A percentile compares a stretch with the other conserved stretches of the same genome.
phyloP scores from a whole-genome alignment of 1,139 yeast species.

The Pichia kudriavzevii region DNA sequence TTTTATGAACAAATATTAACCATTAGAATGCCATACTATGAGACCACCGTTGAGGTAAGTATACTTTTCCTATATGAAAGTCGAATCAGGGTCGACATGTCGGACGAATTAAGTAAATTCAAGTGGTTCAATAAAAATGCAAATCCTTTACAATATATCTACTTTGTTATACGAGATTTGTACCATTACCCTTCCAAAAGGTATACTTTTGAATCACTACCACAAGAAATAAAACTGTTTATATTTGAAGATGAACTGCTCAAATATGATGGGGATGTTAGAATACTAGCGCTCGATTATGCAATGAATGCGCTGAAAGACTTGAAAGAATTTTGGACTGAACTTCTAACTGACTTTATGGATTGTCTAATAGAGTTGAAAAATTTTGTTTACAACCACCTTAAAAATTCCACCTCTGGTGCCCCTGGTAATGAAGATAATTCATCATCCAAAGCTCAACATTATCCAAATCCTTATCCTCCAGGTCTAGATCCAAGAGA shows the following conservation, averaged over 20 bases:
- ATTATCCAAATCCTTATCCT: too few species aligned
- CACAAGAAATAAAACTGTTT: constrained; percentile 11
- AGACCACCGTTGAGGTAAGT: constrained; percentile 10
- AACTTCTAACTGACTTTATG: constrained; percentile 11
- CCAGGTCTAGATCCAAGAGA: too few species aligned
- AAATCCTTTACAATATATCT: constrained; percentile 15
- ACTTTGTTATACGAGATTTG: constrained; percentile 15
- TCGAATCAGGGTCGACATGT: constrained; percentile 5
- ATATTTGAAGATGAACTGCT: constrained; percentile 10
- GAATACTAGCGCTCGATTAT: constrained; percentile 11
- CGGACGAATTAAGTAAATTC: constrained; percentile 10
- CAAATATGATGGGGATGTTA: constrained; percentile 11
- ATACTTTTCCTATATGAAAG: constrained; percentile 12
- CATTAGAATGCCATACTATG: constrained; percentile 9
- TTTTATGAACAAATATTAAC: constrained; percentile 12
- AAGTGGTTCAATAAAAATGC: constrained; percentile 15
- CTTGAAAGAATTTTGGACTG: constrained; percentile 9
- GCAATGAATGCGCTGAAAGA: constrained; percentile 3
- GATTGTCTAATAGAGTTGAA: constrained; percentile 10
- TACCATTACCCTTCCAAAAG: constrained; percentile 12
- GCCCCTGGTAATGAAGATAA: background rate
- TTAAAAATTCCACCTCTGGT: too few species aligned
- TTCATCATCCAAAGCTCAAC: background rate
- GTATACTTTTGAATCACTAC: constrained; percentile 9
- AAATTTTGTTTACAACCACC: constrained; percentile 10